Conservation (phyloP, 176 grass and related monocot genomes). For the Carex pumila region DNA sequence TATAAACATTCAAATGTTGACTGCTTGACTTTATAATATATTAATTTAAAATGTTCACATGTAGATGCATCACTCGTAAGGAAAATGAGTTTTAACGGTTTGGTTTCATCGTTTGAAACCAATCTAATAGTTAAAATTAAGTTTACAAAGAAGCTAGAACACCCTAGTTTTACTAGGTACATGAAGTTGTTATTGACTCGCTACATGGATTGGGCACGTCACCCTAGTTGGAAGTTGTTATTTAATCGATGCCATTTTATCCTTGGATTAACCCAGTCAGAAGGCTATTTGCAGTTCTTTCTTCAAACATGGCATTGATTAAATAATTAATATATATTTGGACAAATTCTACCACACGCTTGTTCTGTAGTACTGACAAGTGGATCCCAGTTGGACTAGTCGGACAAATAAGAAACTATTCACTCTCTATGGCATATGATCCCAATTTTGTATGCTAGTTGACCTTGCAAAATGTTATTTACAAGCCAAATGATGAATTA, state of each 20-base stretch:
- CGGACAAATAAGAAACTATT: background rate
- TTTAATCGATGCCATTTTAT: background rate
- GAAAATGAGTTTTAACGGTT: too few relatives aligned
- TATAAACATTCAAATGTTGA: too few relatives aligned
- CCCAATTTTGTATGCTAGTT: background rate
- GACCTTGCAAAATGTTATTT: background rate
- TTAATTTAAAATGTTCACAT: too few relatives aligned
- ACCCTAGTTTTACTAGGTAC: too few relatives aligned
- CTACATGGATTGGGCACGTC: too few relatives aligned
- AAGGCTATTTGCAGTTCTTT: background rate
- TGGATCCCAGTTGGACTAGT: background rate
- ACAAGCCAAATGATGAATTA: background rate
- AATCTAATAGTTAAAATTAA: too few relatives aligned
- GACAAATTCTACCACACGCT: background rate
- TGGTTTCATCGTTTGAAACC: too few relatives aligned
- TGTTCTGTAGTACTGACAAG: background rate
- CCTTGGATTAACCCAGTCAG: background rate
- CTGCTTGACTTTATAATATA: too few relatives aligned
- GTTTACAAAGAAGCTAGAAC: too few relatives aligned
- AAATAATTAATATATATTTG: background rate
- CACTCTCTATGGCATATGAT: background rate
- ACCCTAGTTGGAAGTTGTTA: too few relatives aligned
- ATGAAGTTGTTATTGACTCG: too few relatives aligned
- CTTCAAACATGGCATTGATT: background rate
- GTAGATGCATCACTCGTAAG: too few relatives aligned